Evolutionary conservation across 2,329 filamentous ascomycete species (phyloP), one percentile per base, ranked within the genome.

Genomic region (Calonectria hawksworthii): DNA sequence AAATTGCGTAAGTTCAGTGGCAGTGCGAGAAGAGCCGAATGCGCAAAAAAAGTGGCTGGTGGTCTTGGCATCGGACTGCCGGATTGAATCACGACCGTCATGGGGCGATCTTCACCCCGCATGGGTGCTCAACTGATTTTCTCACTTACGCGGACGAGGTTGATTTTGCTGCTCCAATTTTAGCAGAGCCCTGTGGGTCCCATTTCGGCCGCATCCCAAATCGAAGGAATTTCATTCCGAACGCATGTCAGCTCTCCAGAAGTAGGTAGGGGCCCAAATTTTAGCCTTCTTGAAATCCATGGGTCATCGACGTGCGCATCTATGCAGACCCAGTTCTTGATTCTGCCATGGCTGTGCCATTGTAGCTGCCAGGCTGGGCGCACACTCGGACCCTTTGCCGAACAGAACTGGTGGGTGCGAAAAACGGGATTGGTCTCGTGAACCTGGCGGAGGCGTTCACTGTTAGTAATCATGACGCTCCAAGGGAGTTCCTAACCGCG

Each of bases 1-100:
- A 50, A 61, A 61, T 74, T 68, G 73, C 73, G 68, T 59, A 74
- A 69, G 41, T 56, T 61, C 18, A 34, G 73, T 75, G 73, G 73
- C 73, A 61, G 73, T 75, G 73, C 69, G 67, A 54, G 21, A 38
- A 51, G 36, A 6, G 23, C 52, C 52, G 23, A 51, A 66, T 74
- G 51, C 51, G 72, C 67, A 51, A 73, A 73, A 59, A 71, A 34
- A 54, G 72, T 74, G 72, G 72, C 72, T 74, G 72, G 72, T 70
- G 72, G 18, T 28, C 61, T 65, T 61, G 51, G 70, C 38, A 38
- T 3, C 23, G 36, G 50, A 23, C 26, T 34, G 36, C 65, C 47
- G 30, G 50, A 23, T 44, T 52, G 51, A 26, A 23, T 16, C 30
- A 36, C 8, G 38, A 10, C 34, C 8, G 66, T 74, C 61, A 74